Evolutionary conservation across 495 filamentous ascomycete species (phyloP), one percentile per base, ranked within the genome.

Genomic region (Hypomontagnella monticulosa): DNA sequence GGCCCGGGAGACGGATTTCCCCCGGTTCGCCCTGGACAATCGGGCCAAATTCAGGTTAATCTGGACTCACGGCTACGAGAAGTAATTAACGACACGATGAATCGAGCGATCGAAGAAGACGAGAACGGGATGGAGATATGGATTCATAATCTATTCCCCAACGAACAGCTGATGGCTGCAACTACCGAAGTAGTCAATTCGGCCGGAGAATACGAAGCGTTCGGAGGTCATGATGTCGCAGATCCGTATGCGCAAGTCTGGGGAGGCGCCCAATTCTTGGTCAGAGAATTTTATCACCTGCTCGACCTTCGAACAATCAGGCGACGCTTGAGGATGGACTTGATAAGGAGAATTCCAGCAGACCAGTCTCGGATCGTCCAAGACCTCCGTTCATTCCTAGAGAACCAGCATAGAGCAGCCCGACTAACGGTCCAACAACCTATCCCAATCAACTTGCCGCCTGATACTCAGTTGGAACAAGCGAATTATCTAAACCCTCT

Each of bases 281-380:
- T 44, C 12, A 46, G 2, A 1, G 27, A 38, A 1, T 11, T 10
- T 5, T 3, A 30, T 10, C 49, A 55, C 4, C 0, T 48, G 1
- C 9, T 62, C 27, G 49, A 54, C 18, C 41, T 62, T 4, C 16
- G 19, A n/a, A 15, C 12, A 1, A 23, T 62, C 19, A 62, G 58
- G 33, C 41, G 32, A 16, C 42, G 40, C 11, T 27, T 62, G 4
- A 44, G 58, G n/a, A 6, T 32, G 14, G 58, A 50, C 11, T 16
- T 62, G 23, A 30, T 54, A 1, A 16, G 23, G 3, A 16, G 16
- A 8, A 48, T 48, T n/a, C 30, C 41, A 14, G 4, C 15, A 23
- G n/a, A 46, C 3, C 18, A 54, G 5, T 62, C 58, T 1, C 4
- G 34, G 4, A 46, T 48, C 6, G 40, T 49, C n/a, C 4, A 9